Percentiles rank a stretch among this genome's conserved stretches.
Evolutionary conservation across 2,329 filamentous ascomycete genomes (phyloP).

Genomic region (Colletotrichum shisoi): DNA sequence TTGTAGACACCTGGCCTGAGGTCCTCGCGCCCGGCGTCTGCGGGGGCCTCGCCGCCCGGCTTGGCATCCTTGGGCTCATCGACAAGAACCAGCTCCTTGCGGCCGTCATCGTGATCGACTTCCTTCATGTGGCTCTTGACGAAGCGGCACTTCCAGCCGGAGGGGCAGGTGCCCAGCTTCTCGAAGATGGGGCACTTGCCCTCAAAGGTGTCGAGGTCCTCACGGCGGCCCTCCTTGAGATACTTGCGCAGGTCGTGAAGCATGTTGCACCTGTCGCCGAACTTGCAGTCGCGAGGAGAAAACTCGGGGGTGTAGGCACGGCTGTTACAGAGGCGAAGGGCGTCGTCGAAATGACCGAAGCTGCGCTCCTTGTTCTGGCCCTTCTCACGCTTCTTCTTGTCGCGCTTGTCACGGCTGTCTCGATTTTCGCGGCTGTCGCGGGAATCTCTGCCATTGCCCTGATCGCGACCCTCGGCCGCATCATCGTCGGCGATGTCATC

Average conservation of each 20-base stretch:
- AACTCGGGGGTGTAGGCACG: constrained; percentile 78
- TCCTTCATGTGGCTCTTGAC: constrained; percentile 87
- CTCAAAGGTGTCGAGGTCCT: constrained; percentile 77
- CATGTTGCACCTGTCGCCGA: constrained; percentile 80
- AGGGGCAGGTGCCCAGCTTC: constrained; percentile 75
- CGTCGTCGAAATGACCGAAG: constrained; percentile 82
- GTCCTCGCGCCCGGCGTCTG: constrained; percentile 55
- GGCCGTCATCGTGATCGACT: constrained; percentile 77
- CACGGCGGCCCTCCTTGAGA: constrained; percentile 79
- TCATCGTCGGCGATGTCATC: constrained; percentile 57
- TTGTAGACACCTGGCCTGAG: constrained; percentile 76
- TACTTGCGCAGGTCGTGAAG: constrained; percentile 88
- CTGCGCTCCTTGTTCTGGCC: constrained; percentile 81
- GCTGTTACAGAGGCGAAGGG: constrained; percentile 78
- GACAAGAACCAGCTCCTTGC: constrained; percentile 79
- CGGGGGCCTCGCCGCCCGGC: constrained; percentile 47
- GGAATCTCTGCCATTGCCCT: constrained; percentile 58
- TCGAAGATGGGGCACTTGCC: constrained; percentile 85
- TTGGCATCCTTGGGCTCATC: constrained; percentile 52
- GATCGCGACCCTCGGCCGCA: constrained; percentile 56
- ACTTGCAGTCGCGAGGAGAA: constrained; percentile 78
- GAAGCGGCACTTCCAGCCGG: constrained; percentile 95
- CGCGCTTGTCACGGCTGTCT: constrained; percentile 53
- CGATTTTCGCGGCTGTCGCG: constrained; percentile 45
- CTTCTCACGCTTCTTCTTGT: constrained; percentile 57